phyloP scores from a whole-genome alignment of 169 alveolate species.

The Eimeria necatrix region DNA sequence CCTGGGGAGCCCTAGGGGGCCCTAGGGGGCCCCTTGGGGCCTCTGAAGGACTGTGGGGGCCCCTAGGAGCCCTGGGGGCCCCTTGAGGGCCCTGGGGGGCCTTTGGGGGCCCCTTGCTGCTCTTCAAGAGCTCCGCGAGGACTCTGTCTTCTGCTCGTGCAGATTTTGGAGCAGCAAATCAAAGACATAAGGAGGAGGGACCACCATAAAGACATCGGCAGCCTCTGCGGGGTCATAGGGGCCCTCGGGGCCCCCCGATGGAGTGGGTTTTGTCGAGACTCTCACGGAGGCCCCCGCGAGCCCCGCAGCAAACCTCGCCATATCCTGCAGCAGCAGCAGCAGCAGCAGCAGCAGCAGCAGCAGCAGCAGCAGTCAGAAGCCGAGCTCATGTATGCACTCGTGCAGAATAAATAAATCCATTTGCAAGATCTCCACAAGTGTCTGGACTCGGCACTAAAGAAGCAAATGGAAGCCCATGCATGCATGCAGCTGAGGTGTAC shows the following conservation, averaged over 20 bases:
- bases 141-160: no score
- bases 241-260: constrained; percentile 52
- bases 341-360: not conserved
- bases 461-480: no score
- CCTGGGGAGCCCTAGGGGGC: no score
- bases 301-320: constrained; percentile 46
- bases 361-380: not conserved
- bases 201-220: not conserved
- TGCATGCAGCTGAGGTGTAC: no score
- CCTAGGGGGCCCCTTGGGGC: no score
- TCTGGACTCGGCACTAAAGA: no score
- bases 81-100: no score
- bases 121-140: no score
- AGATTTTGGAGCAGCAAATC: not conserved
- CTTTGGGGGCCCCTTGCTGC: no score
- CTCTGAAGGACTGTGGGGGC: no score
- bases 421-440: no score
- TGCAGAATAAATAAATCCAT: not conserved
- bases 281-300: constrained; percentile 47
- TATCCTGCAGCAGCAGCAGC: not conserved
- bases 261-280: not conserved
- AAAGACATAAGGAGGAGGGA: constrained; percentile 48
- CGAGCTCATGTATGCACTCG: not conserved
- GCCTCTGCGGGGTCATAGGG: not conserved
- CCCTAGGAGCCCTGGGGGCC: no score